phyloP scores from a whole-genome alignment of 805 yeast species.

The Candida pseudofarinosa region DNA sequence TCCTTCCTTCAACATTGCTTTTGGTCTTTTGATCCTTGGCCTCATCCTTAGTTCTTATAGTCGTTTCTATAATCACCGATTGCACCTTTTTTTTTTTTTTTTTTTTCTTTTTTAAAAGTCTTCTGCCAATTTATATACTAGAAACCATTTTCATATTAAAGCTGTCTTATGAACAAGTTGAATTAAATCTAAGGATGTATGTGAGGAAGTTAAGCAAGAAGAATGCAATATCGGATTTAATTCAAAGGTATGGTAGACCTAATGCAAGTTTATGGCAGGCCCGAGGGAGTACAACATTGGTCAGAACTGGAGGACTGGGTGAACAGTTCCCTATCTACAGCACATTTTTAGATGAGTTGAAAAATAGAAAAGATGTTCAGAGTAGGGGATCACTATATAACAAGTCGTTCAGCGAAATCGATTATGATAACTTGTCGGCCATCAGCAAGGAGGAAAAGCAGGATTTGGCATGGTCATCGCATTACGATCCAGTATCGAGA shows the following conservation, averaged over 20 bases:
- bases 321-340: constrained; percentile 10
- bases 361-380: constrained; percentile 8
- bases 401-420: constrained; percentile 9
- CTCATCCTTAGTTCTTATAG: not conserved
- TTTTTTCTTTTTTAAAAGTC: not conserved
- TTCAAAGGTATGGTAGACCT: constrained; percentile 1
- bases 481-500: constrained; percentile 37
- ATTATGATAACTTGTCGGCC: constrained; percentile 2
- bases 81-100: constrained; percentile 2
- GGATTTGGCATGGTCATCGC: constrained; percentile 34
- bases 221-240: not conserved
- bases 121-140: not conserved
- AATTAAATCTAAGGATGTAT: not conserved
- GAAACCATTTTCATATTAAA: not conserved
- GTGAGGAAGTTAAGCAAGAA: constrained; percentile 1
- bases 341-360: constrained; percentile 11
- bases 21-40: no score
- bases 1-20: no score
- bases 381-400: constrained; percentile 8
- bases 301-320: constrained; percentile 3
- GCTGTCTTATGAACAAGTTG: not conserved
- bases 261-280: constrained; percentile 1
- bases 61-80: not conserved
- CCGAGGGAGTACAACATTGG: constrained; percentile 3
- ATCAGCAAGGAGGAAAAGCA: constrained; percentile 8